phyloP scores from a whole-genome alignment of 139 green algal species.

The Spirogloea muscicola region DNA sequence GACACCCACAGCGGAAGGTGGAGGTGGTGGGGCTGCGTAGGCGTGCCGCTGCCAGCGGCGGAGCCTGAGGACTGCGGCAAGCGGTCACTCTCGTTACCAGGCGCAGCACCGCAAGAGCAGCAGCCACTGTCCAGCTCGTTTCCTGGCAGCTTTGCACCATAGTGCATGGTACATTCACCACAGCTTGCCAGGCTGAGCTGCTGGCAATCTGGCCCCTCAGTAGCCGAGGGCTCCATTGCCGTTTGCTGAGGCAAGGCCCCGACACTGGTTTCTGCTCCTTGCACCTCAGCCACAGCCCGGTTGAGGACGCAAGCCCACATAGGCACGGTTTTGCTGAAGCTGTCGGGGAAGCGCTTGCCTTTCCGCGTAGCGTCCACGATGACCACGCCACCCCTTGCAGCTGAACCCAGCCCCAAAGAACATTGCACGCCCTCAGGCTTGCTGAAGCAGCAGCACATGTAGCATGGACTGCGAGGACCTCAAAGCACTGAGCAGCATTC shows the following conservation, averaged over 20 bases:
- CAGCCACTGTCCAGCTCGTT: too few species aligned
- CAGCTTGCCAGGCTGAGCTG: background rate
- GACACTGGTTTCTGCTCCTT: background rate
- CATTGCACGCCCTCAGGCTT: too few species aligned
- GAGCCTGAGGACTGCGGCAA: background rate
- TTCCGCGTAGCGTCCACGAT: slow-evolving; percentile 89
- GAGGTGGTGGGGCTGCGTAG: slow-evolving; percentile 46
- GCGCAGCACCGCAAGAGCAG: too few species aligned
- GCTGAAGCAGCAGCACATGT: too few species aligned
- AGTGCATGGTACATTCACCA: background rate
- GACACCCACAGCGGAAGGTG: slow-evolving; percentile 85
- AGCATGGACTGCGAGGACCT: background rate
- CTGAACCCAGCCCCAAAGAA: slow-evolving; percentile 6
- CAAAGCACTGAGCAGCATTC: too few species aligned
- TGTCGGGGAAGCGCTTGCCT: slow-evolving; percentile 85
- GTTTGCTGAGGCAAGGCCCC: background rate
- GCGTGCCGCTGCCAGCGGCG: slow-evolving; percentile 49
- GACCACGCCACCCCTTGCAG: slow-evolving; percentile 66
- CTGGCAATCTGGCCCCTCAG: background rate
- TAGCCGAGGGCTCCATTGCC: slow-evolving; percentile 1
- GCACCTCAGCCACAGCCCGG: slow-evolving; percentile 53
- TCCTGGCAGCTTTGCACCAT: background rate
- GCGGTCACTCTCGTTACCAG: background rate
- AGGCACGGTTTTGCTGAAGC: slow-evolving; percentile 89
- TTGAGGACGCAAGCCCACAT: slow-evolving; percentile 89